Conservation (phyloP, 176 grass and related monocot genomes). For the Dendrocalamus sinicus region DNA sequence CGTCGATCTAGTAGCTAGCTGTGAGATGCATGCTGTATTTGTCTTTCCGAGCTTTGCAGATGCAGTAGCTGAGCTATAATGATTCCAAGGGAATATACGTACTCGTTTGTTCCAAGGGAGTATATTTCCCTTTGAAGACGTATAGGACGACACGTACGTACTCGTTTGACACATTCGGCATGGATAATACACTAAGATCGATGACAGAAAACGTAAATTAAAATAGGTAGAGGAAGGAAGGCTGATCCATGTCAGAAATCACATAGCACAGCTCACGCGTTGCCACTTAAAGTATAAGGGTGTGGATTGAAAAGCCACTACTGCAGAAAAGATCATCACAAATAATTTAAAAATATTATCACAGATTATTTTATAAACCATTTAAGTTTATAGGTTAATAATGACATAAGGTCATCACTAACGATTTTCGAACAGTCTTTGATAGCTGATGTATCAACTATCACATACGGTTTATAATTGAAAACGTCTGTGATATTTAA, state of each 20-base stretch:
- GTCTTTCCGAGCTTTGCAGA: background rate
- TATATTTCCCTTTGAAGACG: background rate
- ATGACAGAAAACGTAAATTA: background rate
- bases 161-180: background rate
- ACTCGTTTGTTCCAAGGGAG: too few relatives aligned
- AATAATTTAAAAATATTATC: too few relatives aligned
- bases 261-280: background rate
- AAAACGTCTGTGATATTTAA: too few relatives aligned
- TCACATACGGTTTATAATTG: too few relatives aligned
- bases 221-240: background rate
- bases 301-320: background rate
- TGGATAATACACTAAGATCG: background rate
- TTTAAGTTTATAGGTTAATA: too few relatives aligned
- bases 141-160: background rate
- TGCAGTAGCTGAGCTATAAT: conserved; percentile 10
- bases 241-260: conserved; percentile 22
- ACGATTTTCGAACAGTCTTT: too few relatives aligned
- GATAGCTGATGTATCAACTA: too few relatives aligned
- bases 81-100: conserved; percentile 17
- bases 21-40: background rate
- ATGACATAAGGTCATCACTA: too few relatives aligned
- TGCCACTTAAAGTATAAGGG: background rate
- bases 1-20: background rate
- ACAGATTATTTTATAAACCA: too few relatives aligned
- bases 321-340: too few relatives aligned